Evolutionary conservation across 148 eudicot genomes (phyloP).

Genomic region (Rhododendron simsii): DNA sequence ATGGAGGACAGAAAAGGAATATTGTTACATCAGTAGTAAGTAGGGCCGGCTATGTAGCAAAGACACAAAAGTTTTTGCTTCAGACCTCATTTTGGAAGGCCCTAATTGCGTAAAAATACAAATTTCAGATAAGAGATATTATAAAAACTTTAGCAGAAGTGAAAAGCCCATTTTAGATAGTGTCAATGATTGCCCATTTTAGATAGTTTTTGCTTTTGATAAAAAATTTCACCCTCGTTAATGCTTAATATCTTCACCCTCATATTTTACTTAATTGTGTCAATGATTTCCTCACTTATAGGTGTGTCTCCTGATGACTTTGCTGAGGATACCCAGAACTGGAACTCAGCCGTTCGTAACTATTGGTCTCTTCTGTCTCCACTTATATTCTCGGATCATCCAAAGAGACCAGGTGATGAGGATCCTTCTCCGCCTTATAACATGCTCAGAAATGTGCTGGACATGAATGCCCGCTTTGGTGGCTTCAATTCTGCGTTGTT

Average conservation of each 20-base stretch:
- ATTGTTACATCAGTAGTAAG: not conserved
- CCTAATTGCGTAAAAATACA: not conserved
- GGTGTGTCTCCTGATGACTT: constrained; percentile 62
- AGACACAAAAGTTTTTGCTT: not conserved
- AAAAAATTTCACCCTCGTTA: no score
- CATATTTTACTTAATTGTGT: not conserved
- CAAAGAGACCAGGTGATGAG: constrained; percentile 93
- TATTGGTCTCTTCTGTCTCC: constrained; percentile 97
- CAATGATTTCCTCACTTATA: constrained; percentile 11
- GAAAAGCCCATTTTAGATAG: not conserved
- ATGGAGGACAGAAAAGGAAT: not conserved
- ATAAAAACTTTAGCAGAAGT: not conserved
- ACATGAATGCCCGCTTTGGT: constrained; percentile 89
- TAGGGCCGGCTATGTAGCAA: not conserved
- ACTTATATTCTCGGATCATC: constrained; percentile 87
- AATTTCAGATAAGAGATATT: not conserved
- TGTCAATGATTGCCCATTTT: no score
- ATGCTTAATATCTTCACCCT: not conserved
- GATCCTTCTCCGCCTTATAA: constrained; percentile 96
- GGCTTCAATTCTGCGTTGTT: constrained; percentile 77
- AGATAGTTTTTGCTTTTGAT: not conserved
- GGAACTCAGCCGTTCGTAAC: constrained; percentile 61
- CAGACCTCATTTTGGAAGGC: not conserved
- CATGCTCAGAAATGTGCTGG: constrained; percentile 90
- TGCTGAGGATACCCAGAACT: constrained; percentile 57